Conservation (phyloP, 108 stramenopile genomes). For the Nannochloropsis granulata region DNA sequence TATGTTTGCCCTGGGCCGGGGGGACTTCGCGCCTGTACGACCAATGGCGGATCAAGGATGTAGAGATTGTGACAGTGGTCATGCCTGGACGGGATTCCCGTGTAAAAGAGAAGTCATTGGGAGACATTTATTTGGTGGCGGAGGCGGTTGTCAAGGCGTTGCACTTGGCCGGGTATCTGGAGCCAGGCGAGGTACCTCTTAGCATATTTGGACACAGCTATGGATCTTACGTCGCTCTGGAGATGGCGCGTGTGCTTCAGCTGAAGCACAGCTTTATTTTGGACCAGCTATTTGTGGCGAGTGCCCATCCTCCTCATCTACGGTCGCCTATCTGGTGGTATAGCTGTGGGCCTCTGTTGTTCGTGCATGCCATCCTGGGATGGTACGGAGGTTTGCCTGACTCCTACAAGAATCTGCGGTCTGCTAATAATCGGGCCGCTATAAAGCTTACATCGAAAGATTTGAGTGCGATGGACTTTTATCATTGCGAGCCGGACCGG, state of each 20-base stretch:
- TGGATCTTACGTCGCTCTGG: background rate
- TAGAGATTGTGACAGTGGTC: background rate
- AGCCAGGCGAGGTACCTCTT: background rate
- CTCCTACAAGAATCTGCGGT: background rate
- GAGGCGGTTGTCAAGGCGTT: background rate
- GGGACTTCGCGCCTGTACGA: background rate
- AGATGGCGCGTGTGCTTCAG: background rate
- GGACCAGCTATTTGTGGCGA: background rate
- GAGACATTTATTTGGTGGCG: background rate
- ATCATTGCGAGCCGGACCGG: background rate
- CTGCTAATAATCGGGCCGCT: background rate
- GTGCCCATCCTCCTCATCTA: background rate
- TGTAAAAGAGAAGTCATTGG: background rate
- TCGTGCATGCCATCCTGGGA: background rate
- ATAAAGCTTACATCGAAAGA: background rate
- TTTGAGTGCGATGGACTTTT: background rate
- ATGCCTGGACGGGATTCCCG: background rate
- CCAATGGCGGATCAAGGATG: background rate
- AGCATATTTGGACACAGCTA: background rate
- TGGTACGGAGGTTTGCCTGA: background rate
- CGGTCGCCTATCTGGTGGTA: background rate
- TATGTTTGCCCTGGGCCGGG: background rate
- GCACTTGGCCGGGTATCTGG: background rate
- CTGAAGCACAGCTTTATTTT: background rate
- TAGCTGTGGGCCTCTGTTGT: background rate